A percentile compares a stretch with the other conserved stretches of the same genome.
Conservation (phyloP, 2,329 filamentous ascomycete species). For the Talaromyces sp. region DNA sequence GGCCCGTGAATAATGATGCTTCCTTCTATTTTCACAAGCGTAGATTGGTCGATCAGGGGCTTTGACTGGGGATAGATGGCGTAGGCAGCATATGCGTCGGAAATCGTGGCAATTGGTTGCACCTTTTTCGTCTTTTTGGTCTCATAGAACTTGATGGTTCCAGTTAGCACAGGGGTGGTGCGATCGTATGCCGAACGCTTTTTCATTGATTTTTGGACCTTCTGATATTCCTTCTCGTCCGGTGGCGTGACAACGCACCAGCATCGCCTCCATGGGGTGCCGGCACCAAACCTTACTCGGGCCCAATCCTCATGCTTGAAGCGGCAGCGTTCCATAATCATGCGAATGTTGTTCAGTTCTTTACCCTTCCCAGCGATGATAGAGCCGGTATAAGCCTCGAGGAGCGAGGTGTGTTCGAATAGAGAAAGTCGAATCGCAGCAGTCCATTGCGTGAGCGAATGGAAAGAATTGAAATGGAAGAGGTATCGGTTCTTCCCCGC, state of each 20-base stretch:
- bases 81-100: conserved; percentile 85
- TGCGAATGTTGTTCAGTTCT: conserved; percentile 77
- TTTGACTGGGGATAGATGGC: conserved; percentile 95
- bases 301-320: conserved; percentile 88
- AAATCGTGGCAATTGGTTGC: conserved; percentile 83
- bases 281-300: conserved; percentile 88
- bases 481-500: conserved; percentile 93
- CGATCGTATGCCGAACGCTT: conserved; percentile 83
- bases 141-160: conserved; percentile 93
- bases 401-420: conserved; percentile 86
- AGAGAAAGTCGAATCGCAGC: conserved; percentile 88
- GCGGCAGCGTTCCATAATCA: conserved; percentile 76
- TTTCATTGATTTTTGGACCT: conserved; percentile 72
- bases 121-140: conserved; percentile 90
- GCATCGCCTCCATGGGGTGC: conserved; percentile 91
- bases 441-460: conserved; percentile 93
- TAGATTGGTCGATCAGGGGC: conserved; percentile 88
- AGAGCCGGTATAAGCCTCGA: conserved; percentile 94
- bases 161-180: conserved; percentile 65
- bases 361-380: conserved; percentile 94
- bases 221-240: conserved; percentile 86
- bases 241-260: conserved; percentile 94
- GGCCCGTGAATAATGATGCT: conserved; percentile 80
- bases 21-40: conserved; percentile 88
- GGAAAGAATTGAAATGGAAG: conserved; percentile 90